Evolutionary conservation across 345 rosid genomes (phyloP).

Genomic region (Abelmoschus esculentus): DNA sequence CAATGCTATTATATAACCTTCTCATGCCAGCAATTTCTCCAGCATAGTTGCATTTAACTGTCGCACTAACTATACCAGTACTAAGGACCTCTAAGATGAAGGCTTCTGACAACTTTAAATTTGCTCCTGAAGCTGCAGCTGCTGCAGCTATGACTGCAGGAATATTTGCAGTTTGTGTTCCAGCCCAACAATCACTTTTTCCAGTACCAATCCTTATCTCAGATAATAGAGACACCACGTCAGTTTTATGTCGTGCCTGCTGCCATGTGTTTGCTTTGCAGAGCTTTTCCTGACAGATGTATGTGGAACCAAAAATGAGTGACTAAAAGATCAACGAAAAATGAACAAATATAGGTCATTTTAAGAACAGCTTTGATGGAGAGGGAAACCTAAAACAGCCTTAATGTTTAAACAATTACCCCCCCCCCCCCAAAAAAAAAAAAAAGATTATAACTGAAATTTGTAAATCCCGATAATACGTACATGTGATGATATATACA

Average conservation of each 20-base stretch:
- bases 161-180: slow-evolving; percentile 77
- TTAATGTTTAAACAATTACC: background rate
- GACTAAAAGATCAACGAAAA: slow-evolving; percentile 9
- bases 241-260: slow-evolving; percentile 72
- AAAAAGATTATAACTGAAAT: background rate
- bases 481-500: background rate
- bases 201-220: slow-evolving; percentile 93
- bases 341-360: background rate
- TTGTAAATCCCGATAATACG: background rate
- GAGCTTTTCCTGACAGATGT: slow-evolving; percentile 64
- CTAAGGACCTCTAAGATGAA: slow-evolving; percentile 96
- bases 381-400: background rate
- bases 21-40: slow-evolving; percentile 99
- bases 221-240: slow-evolving; percentile 86
- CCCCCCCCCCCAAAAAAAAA: background rate
- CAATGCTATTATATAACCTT: slow-evolving; percentile 87
- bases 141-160: slow-evolving; percentile 99
- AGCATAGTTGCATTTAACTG: slow-evolving; percentile 92
- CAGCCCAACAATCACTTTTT: slow-evolving; percentile 86
- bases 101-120: slow-evolving; percentile 71
- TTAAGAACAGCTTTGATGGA: background rate
- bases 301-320: slow-evolving; percentile 14
- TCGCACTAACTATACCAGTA: slow-evolving; percentile 93
- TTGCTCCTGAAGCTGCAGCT: slow-evolving; percentile 97
- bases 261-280: slow-evolving; percentile 99